Base-by-base conservation (phyloP, 768 basidiomycete species). In the Naematelia aurantialba region DNA sequence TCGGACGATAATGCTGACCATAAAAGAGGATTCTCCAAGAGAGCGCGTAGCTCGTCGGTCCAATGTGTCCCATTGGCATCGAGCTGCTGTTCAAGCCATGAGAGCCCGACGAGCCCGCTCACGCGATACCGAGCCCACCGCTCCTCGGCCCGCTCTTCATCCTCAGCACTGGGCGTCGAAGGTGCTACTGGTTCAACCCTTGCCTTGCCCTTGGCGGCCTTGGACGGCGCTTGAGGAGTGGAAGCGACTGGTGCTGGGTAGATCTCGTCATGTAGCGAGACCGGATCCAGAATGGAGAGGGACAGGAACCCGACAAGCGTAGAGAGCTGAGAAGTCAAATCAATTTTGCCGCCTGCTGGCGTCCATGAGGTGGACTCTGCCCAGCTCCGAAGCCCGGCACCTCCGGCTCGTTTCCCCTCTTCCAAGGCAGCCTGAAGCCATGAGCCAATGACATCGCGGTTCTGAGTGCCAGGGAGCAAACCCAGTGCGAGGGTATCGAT, bases 1-100 rank as follows among this genome's bases (percentile, higher is more conserved):
- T 44, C 21, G 82, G 81, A 5, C 86, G 77, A 1, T 85, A 92
- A 25, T 86, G 78, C 1, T 74, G 79, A 30, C 83, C 80, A 62
- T 82, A 85, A 12, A 72, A 76, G 24, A 83, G 79, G 26, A n/a
- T 61, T 60, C 3, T 50, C 45, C 12, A 75, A 44, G n/a, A 75
- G 60, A 30, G 24, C 19, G 17, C 25, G 52, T 12, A 72, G 50
- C 11, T 63, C 50, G n/a, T 49, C 52, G 3, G 69, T 47, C 5
- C 60, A 50, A 4, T 45, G 19, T 12, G 42, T 46, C 8, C 34
- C 44, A 0, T 52, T 45, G 12, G 44, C 34, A n/a, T 59, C 44
- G 3, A 67, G 34, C 52, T 66, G 59, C 52, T 73, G 69, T 11
- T 74, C 12, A 2, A 74, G 42, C 60, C 73, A 74, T 5, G 69